Base-by-base conservation (phyloP, 371 early-diverging fungal genomes). In the Saksenaea vasiformis region DNA sequence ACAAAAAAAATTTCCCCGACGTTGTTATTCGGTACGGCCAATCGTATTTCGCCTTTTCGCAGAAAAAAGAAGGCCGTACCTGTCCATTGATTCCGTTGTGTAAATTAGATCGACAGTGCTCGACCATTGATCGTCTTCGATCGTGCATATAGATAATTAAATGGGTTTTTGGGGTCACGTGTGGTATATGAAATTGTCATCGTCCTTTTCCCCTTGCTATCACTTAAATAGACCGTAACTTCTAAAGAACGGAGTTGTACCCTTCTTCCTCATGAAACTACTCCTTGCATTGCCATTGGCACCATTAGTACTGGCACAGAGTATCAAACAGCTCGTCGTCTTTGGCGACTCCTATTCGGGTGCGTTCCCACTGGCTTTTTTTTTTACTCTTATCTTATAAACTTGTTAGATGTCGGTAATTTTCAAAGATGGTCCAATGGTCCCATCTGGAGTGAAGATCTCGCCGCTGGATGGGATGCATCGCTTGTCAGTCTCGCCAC, bases 291-390 rank as follows among this genome's bases (percentile, higher is more conserved):
- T 28, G 35, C 34, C 31, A 47, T 22, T 47, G 17, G 17, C 22
- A 43, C n/a, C 10, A 36, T 7, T 36, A 34, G 47, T 35, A 14
- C 17, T 39, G 17, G 68, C 60, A 27, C 56, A 65, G 3, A 60
- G 34, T 11, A 61, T 77, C 1, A 72, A 73, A 26, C 74, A 76
- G 38, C 56, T 80, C 14, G 78, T 80, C 7, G 74, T 80, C 11
- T 80, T 80, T 65, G 81, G 81, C 35, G 81, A 80, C 58, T 76
- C 76, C n/a, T 74, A 78, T 70, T 76, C 81, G 61, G 81, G 81
- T 78, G 76, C n/a, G 8, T 35, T 13, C 38, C 27, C 28, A 28
- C 28, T 53, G n/a, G n/a, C 51, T 27, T 24, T 53, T 13, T 56
- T 35, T 14, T 26, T 63, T 27, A 31, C 15, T 57, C 15, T 13